Evolutionary conservation across 2,329 filamentous ascomycete species (phyloP), one percentile per base, ranked within the genome.

Genomic region (Acrocalymma vagum): DNA sequence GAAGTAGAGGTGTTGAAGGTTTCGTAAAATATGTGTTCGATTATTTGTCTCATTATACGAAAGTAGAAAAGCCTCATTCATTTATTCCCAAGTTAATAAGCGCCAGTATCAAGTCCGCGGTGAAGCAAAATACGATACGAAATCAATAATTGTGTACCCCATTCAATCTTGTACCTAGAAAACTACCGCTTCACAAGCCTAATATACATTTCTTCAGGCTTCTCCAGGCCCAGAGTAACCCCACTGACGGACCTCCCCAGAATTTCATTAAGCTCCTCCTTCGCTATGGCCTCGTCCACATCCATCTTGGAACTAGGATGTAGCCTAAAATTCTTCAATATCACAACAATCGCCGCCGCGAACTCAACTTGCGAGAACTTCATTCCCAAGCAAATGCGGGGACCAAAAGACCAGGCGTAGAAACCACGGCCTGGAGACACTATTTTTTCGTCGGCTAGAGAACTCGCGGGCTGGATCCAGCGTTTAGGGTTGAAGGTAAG

Each of bases 341-440:
- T 10, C 3, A 31, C 42, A 5, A 72, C 56, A 9, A 81, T 55
- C 2, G 74, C 69, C 9, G 72, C 72, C 3, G 74, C 71, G 55
- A 81, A 79, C 55, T 82, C 79, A 2, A 82, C 78, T 59, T 82
- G 76, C 2, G 78, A 68, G 69, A 82, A 78, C 52, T 80, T 80
- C 65, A 76, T 70, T 1, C 79, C 79, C 0, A 78, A 77, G 53
- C 79, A 82, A 4, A 75, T 60, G 5, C 79, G 58, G 9, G 78
- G 76, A 0, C 79, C 78, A 3, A 48, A 57, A 1, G 75, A 73
- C 77, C 78, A 82, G 0, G 78, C 71, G 2, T 74, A 28, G 44
- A 72, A 82, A 1, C 42, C 48, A 9, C 26, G 28, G 6, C 25
- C 22, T 6, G 36, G 25, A 9, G 42, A 41, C 8, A 45, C 25